These are phyloP conservation scores for Scutellaria minor DNA, from an alignment of 257 asterid genomes.

Conservation along the genomic window DNA sequence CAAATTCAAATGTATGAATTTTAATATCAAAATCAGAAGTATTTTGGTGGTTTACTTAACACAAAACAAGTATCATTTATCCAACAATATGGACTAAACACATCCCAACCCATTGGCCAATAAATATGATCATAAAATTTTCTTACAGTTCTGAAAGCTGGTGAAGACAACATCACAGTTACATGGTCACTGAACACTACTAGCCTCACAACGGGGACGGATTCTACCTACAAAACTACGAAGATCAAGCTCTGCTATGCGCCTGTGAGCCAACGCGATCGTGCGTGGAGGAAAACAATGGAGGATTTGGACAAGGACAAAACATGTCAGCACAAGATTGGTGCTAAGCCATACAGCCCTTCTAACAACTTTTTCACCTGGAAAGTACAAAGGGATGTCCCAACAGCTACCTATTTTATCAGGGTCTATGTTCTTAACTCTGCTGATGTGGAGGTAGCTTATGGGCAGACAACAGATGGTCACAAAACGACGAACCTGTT, in stretches of 20 bases:
- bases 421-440: slow-evolving; percentile 61
- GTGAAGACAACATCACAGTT: slow-evolving; percentile 33
- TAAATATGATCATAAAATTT: background rate
- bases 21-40: too few relatives aligned
- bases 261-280: slow-evolving; percentile 73
- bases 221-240: slow-evolving; percentile 50
- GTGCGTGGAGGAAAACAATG: slow-evolving; percentile 72
- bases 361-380: slow-evolving; percentile 48
- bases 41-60: too few relatives aligned
- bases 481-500: slow-evolving; percentile 52
- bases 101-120: too few relatives aligned
- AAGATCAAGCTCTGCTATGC: slow-evolving; percentile 68
- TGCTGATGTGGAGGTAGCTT: slow-evolving; percentile 46
- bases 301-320: slow-evolving; percentile 69
- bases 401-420: slow-evolving; percentile 65
- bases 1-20: too few relatives aligned
- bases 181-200: slow-evolving; percentile 34
- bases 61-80: too few relatives aligned
- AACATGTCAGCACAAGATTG: slow-evolving; percentile 65
- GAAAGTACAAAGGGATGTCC: slow-evolving; percentile 54
- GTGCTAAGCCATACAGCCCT: slow-evolving; percentile 42
- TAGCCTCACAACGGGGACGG: slow-evolving; percentile 41
- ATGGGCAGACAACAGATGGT: slow-evolving; percentile 65
- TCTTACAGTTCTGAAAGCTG: slow-evolving; percentile 28
- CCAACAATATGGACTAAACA: too few relatives aligned